phyloP scores from a whole-genome alignment of 805 yeast species.

The Candida caryicola region DNA sequence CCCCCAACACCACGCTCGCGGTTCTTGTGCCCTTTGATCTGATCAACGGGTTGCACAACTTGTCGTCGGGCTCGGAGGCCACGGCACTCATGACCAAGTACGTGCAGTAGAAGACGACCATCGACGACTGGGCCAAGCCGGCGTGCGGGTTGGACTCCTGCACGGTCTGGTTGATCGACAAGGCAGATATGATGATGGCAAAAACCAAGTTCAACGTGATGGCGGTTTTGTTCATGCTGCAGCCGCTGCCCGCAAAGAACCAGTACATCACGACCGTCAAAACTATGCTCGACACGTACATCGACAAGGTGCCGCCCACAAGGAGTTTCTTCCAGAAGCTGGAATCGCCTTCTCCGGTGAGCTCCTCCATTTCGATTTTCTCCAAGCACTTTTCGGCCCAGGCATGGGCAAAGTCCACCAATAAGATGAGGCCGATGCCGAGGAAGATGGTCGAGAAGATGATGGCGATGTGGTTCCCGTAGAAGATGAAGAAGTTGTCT shows the following conservation, averaged over 20 bases:
- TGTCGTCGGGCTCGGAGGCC: conserved; percentile 95
- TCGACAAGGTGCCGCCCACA: conserved; percentile 79
- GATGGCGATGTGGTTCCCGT: conserved; percentile 90
- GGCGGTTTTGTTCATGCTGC: conserved; percentile 87
- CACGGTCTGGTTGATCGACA: conserved; percentile 77
- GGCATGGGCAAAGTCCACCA: conserved; percentile 96
- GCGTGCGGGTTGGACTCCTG: conserved; percentile 94
- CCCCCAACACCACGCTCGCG: conserved; percentile 82
- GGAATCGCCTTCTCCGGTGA: conserved; percentile 49
- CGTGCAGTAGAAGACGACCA: conserved; percentile 92
- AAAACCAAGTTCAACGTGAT: conserved; percentile 73
- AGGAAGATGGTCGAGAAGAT: conserved; percentile 81
- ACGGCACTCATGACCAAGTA: conserved; percentile 90
- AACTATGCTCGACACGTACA: conserved; percentile 73
- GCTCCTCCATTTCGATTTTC: conserved; percentile 76
- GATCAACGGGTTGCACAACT: conserved; percentile 84
- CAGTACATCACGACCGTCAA: conserved; percentile 79
- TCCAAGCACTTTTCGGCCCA: conserved; percentile 97
- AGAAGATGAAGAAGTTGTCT: conserved; percentile 78
- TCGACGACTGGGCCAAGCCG: conserved; percentile 93
- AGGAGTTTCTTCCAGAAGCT: conserved; percentile 76
- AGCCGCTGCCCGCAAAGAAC: conserved; percentile 76
- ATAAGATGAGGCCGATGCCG: conserved; percentile 81
- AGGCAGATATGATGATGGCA: conserved; percentile 57
- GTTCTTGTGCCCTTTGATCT: conserved; percentile 89